phyloP scores from a whole-genome alignment of 2,329 filamentous ascomycete species.

The Sporothrix dimorphospora region DNA sequence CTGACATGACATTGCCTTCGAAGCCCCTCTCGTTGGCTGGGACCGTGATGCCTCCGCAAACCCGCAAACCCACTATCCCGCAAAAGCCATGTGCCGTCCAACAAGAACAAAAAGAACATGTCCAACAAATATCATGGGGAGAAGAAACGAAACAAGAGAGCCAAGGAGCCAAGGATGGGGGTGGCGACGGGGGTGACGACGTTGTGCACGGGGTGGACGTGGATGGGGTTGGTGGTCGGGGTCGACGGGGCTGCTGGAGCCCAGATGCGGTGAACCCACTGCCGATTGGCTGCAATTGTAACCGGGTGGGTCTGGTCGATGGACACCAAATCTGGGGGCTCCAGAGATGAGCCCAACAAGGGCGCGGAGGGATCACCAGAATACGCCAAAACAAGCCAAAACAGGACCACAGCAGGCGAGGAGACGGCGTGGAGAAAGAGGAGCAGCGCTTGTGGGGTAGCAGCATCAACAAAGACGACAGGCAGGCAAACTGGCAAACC shows the following conservation, averaged over 20 bases:
- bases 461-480: neutral
- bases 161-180: neutral
- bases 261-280: slow-evolving; percentile 7
- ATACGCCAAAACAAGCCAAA: neutral
- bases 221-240: no score
- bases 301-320: neutral
- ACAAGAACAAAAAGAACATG: neutral
- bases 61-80: neutral
- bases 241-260: neutral
- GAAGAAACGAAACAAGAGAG: neutral
- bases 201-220: neutral
- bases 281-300: slow-evolving; percentile 20
- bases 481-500: no score
- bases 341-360: neutral
- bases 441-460: slow-evolving; percentile 7
- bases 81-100: neutral
- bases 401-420: neutral
- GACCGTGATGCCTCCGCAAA: neutral
- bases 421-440: slow-evolving; percentile 1
- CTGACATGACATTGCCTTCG: neutral
- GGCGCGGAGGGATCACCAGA: neutral
- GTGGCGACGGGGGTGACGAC: neutral
- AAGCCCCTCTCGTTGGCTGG: no score
- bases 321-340: slow-evolving; percentile 17
- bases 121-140: neutral